Evolutionary conservation across 257 asterid genomes (phyloP).

Genomic region (Solanum clarkiae): DNA sequence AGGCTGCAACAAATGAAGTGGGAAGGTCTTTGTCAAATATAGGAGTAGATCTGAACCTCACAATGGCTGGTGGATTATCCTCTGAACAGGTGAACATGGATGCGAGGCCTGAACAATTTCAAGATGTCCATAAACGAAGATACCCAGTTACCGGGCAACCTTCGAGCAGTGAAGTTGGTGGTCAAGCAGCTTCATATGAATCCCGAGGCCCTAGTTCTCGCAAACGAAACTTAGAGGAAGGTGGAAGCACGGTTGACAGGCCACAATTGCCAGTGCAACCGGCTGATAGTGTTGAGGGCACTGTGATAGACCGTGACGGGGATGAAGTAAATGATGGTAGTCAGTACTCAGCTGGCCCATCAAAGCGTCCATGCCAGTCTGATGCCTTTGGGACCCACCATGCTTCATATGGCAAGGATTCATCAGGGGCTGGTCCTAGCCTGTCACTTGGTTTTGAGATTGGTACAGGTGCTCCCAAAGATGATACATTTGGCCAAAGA

Average conservation of each 20-base stretch:
- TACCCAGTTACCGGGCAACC: slow-evolving; percentile 62
- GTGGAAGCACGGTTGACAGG: slow-evolving; percentile 95
- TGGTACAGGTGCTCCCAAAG: slow-evolving; percentile 42
- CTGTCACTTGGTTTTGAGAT: slow-evolving; percentile 54
- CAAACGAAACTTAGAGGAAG: slow-evolving; percentile 87
- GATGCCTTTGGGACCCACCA: slow-evolving; percentile 25
- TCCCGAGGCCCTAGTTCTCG: slow-evolving; percentile 95
- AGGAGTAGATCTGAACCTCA: slow-evolving; percentile 81
- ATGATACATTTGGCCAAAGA: slow-evolving; percentile 44
- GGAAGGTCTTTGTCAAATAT: slow-evolving; percentile 73
- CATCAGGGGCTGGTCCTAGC: slow-evolving; percentile 91
- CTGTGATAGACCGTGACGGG: slow-evolving; percentile 92
- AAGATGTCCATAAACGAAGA: slow-evolving; percentile 41
- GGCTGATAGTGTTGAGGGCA: slow-evolving; percentile 95
- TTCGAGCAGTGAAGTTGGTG: slow-evolving; percentile 93
- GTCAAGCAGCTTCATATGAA: slow-evolving; percentile 92
- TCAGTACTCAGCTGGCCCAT: slow-evolving; percentile 75
- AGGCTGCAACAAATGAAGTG: slow-evolving; percentile 70
- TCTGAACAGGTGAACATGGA: slow-evolving; percentile 50
- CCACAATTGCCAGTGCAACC: slow-evolving; percentile 61
- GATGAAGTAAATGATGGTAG: slow-evolving; percentile 93
- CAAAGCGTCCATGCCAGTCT: slow-evolving; percentile 70
- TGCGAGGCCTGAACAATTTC: slow-evolving; percentile 39
- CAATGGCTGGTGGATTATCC: slow-evolving; percentile 71
- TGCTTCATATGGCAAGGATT: slow-evolving; percentile 39